Evolutionary conservation across 1,284 basidiomycete genomes (phyloP).

Genomic region (Ustilago hordei): DNA sequence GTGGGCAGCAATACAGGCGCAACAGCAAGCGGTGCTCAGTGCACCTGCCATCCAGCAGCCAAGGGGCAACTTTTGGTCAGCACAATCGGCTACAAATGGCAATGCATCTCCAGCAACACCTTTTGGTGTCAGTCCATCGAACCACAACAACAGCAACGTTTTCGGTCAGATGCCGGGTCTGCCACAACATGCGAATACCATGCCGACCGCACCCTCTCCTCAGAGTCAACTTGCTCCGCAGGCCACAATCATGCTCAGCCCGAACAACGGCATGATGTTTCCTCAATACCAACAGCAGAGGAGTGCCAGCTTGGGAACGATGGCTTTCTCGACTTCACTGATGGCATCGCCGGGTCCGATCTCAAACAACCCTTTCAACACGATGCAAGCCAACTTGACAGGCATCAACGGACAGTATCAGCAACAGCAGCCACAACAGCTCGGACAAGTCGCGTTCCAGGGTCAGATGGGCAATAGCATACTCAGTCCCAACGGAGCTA

Average conservation of each 20-base stretch:
- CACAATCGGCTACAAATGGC: background rate
- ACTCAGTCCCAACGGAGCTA: conserved; percentile 9
- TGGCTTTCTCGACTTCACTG: conserved; percentile 46
- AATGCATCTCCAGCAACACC: conserved; percentile 11
- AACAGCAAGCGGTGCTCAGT: conserved; percentile 44
- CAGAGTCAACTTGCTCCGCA: conserved; percentile 13
- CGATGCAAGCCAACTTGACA: conserved; percentile 13
- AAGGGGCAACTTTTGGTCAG: conserved; percentile 43
- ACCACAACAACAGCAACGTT: conserved; percentile 9
- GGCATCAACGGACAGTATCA: conserved; percentile 11
- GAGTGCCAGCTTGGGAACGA: conserved; percentile 41
- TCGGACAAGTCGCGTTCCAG: conserved; percentile 36
- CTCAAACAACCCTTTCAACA: conserved; percentile 37
- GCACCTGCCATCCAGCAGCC: conserved; percentile 46
- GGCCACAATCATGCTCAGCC: conserved; percentile 31
- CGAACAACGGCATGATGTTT: conserved; percentile 26
- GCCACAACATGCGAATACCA: conserved; percentile 39
- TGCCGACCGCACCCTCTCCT: conserved; percentile 7
- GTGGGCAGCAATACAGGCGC: conserved; percentile 45
- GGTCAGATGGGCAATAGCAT: conserved; percentile 13
- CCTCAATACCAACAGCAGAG: conserved; percentile 42
- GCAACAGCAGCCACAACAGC: conserved; percentile 35
- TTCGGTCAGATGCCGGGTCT: conserved; percentile 15
- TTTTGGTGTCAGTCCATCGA: conserved; percentile 30
- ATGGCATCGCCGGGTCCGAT: conserved; percentile 26